Evolutionary conservation across 73 alveolate genomes (phyloP).

Genomic region (Paramecium pentaurelia): DNA sequence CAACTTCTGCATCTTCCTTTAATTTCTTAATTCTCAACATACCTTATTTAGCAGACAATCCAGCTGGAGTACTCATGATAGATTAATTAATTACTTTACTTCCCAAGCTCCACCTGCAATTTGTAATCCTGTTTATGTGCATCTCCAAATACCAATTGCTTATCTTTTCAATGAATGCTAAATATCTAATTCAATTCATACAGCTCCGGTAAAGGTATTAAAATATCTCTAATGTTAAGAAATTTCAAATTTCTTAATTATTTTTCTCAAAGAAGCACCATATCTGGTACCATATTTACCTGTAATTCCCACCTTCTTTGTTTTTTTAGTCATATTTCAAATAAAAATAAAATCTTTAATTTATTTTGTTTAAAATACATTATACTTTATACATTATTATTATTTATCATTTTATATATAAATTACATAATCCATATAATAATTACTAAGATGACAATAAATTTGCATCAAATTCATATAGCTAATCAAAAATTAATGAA

Average conservation of each 20-base stretch:
- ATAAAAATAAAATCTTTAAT: constrained; percentile 16
- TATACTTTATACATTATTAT: neutral
- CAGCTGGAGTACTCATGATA: constrained; percentile 74
- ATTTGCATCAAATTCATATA: too few species aligned
- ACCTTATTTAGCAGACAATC: constrained; percentile 76
- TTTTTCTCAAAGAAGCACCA: constrained; percentile 93
- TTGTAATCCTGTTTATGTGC: constrained; percentile 77
- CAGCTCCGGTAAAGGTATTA: constrained; percentile 95
- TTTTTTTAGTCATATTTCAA: constrained; percentile 77
- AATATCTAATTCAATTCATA: neutral
- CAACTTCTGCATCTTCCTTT: constrained; percentile 79
- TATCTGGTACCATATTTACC: constrained; percentile 97
- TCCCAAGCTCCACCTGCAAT: constrained; percentile 92
- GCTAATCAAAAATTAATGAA: too few species aligned
- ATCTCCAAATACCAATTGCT: constrained; percentile 91
- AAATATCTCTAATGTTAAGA: constrained; percentile 81
- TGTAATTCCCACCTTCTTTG: constrained; percentile 96
- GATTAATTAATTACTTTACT: constrained; percentile 38
- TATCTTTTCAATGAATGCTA: constrained; percentile 79
- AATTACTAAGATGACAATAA: too few species aligned
- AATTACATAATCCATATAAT: too few species aligned
- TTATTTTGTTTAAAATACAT: neutral
- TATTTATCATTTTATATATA: neutral
- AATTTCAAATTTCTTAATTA: constrained; percentile 93
- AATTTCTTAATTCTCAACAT: constrained; percentile 78